Percentiles rank a stretch among this genome's conserved stretches.
Conservation (phyloP, 495 filamentous ascomycete species). For the Ascobolus immersus region DNA sequence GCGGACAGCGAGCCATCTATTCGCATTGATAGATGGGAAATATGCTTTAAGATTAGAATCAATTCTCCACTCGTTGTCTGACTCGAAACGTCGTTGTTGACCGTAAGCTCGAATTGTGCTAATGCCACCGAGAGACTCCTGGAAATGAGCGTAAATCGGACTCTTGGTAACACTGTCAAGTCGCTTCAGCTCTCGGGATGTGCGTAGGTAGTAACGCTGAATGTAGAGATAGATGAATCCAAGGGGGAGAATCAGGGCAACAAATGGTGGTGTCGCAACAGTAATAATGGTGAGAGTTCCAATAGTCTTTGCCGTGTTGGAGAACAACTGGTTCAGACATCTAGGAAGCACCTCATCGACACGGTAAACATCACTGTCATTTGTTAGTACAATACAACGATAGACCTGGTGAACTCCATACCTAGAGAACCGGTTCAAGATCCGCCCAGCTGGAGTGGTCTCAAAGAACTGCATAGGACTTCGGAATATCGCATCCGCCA, state of each 20-base stretch:
- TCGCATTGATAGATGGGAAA: constrained; percentile 88
- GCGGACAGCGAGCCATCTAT: constrained; percentile 84
- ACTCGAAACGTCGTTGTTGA: constrained; percentile 61
- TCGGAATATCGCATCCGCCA: constrained; percentile 94
- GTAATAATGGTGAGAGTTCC: constrained; percentile 79
- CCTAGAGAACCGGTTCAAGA: constrained; percentile 88
- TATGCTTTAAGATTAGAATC: constrained; percentile 89
- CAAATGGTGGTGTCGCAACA: constrained; percentile 51
- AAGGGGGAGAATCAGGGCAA: constrained; percentile 57
- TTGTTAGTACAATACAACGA: constrained; percentile 12
- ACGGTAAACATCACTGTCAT: constrained; percentile 50
- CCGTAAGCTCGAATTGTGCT: constrained; percentile 93
- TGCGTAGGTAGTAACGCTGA: constrained; percentile 89
- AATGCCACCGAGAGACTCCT: constrained; percentile 84
- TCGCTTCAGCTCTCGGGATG: constrained; percentile 85
- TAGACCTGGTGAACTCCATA: constrained; percentile 14
- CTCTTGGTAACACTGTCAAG: constrained; percentile 85
- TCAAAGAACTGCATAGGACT: constrained; percentile 99
- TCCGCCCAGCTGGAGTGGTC: constrained; percentile 88
- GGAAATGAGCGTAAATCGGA: constrained; percentile 95
- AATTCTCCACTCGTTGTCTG: constrained; percentile 94
- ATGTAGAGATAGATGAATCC: constrained; percentile 68
- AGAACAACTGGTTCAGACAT: constrained; percentile 83
- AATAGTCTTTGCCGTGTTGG: constrained; percentile 55
- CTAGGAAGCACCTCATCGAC: constrained; percentile 87